These are phyloP conservation scores for Cardamine occulta DNA, from an alignment of 345 rosid species.

Conservation along the genomic window DNA sequence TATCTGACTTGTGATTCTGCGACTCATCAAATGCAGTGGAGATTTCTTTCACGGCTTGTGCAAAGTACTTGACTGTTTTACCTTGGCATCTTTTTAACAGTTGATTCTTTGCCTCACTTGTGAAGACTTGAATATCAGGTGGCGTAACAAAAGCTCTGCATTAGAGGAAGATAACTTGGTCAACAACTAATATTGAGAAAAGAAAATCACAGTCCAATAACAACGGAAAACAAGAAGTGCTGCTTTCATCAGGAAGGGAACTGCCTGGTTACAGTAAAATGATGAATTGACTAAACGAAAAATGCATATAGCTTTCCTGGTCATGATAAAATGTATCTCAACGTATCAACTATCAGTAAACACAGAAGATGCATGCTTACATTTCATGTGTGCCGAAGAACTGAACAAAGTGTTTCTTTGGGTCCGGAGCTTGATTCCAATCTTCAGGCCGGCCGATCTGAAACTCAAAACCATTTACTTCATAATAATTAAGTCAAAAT, in stretches of 20 bases:
- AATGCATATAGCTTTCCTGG: neutral
- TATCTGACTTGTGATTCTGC: conserved; percentile 55
- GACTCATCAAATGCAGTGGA: conserved; percentile 74
- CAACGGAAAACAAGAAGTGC: conserved; percentile 7
- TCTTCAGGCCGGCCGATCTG: conserved; percentile 91
- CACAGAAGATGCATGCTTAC: conserved; percentile 53
- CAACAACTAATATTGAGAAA: conserved; percentile 10
- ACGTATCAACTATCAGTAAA: conserved; percentile 21
- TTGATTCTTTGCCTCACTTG: conserved; percentile 73
- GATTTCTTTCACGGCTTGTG: conserved; percentile 87
- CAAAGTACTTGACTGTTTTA: conserved; percentile 70
- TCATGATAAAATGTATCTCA: conserved; percentile 9
- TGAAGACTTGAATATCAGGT: conserved; percentile 78
- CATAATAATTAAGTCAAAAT: conserved; percentile 12
- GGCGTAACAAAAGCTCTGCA: conserved; percentile 89
- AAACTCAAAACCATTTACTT: conserved; percentile 47
- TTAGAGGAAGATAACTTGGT: conserved; percentile 34
- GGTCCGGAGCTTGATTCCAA: conserved; percentile 70
- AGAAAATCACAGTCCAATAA: conserved; percentile 21
- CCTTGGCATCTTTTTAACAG: conserved; percentile 66
- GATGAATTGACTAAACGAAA: neutral
- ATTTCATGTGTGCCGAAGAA: conserved; percentile 93
- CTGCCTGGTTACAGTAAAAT: conserved; percentile 14
- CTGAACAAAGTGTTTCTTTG: conserved; percentile 78
- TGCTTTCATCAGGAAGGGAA: neutral